Evolutionary conservation across 2,329 filamentous ascomycete species (phyloP).

Genomic region (Emmonsiellopsis sp.): DNA sequence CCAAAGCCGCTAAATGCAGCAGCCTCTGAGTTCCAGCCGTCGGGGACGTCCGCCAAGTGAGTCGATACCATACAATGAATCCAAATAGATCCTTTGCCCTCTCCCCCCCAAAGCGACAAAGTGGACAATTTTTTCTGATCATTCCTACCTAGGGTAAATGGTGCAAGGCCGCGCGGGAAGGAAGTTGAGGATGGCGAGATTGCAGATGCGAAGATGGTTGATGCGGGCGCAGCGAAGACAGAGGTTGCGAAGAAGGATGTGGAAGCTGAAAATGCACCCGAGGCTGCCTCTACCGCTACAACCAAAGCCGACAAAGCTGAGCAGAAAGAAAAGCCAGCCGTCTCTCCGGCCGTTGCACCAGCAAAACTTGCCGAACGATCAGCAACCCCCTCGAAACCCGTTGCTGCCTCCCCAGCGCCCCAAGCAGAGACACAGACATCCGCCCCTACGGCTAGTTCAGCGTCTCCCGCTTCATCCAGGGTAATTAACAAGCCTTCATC

Average conservation of each 20-base stretch:
- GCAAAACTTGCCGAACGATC: background rate
- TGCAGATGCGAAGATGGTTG: conserved; percentile 37
- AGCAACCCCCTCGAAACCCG: background rate
- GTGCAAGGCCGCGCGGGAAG: conserved; percentile 16
- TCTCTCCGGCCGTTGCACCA: conserved; percentile 6
- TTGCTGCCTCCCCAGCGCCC: background rate
- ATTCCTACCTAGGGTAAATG: conserved; percentile 19
- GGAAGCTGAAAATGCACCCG: conserved; percentile 2
- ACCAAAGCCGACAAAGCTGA: conserved; percentile 2
- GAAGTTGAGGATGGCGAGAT: conserved; percentile 40
- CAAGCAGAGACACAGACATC: background rate
- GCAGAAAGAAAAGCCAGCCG: conserved; percentile 6
- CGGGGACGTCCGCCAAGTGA: conserved; percentile 23
- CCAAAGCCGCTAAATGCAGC: conserved; percentile 31
- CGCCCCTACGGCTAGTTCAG: background rate
- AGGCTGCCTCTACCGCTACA: background rate
- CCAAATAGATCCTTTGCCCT: no score
- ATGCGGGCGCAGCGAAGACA: conserved; percentile 16
- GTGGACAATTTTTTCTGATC: conserved; percentile 15
- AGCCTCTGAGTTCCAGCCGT: conserved; percentile 34
- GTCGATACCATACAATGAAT: conserved; percentile 14
- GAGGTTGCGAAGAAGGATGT: conserved; percentile 7
- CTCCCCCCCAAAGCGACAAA: background rate
- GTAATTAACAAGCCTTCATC: conserved; percentile 13
- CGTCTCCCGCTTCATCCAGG: background rate